These are phyloP conservation scores for Amaranthus tricolor DNA, from an alignment of 179 eudicot species.

Conservation along the genomic window DNA sequence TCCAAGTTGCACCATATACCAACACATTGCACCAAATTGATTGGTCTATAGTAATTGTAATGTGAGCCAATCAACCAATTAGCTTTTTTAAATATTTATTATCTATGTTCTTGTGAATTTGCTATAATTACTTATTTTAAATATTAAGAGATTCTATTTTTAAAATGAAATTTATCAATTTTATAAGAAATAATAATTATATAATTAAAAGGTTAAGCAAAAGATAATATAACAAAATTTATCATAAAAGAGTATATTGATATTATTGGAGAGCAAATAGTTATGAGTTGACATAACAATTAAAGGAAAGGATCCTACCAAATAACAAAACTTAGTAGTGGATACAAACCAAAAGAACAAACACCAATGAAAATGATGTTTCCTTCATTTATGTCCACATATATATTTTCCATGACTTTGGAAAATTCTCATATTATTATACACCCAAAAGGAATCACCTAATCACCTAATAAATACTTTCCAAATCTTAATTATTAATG, in stretches of 20 bases:
- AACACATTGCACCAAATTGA: constrained; percentile 10
- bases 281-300: constrained; percentile 17
- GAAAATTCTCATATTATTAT: constrained; percentile 4
- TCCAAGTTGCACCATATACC: constrained; percentile 14
- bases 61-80: constrained; percentile 12
- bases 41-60: not conserved
- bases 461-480: constrained; percentile 9
- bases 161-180: too few species aligned
- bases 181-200: too few species aligned
- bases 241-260: not conserved
- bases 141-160: too few species aligned
- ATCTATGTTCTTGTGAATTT: too few species aligned
- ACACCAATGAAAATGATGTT: constrained; percentile 9
- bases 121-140: too few species aligned
- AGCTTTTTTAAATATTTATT: constrained; percentile 20
- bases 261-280: not conserved
- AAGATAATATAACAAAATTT: too few species aligned
- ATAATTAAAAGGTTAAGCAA: too few species aligned
- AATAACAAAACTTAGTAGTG: not conserved
- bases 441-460: constrained; percentile 29
- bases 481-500: constrained; percentile 23
- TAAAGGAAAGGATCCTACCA: not conserved
- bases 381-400: constrained; percentile 19
- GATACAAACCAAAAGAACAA: constrained; percentile 5
- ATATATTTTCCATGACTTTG: not conserved